Conservation (phyloP, 2,329 filamentous ascomycete species). For the Shiraia sp. region DNA sequence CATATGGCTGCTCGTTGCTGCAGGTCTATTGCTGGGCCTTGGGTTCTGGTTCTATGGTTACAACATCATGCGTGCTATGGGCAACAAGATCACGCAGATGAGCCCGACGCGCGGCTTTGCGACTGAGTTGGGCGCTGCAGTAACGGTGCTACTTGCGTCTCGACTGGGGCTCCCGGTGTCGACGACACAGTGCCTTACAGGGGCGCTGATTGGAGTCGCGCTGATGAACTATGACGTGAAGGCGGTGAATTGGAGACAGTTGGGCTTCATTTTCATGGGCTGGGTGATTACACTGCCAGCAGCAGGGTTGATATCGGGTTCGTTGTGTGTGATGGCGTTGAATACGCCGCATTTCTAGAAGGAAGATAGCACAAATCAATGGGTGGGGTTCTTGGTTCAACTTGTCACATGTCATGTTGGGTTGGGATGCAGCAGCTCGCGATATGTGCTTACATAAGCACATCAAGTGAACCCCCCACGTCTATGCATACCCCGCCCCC, state of each 20-base stretch:
- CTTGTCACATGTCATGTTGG: no score
- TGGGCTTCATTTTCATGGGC: conserved; percentile 47
- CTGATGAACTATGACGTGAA: conserved; percentile 38
- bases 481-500: no score
- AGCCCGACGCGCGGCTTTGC: conserved; percentile 58
- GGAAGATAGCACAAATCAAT: not conserved
- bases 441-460: no score
- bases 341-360: conserved; percentile 46
- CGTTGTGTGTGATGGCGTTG: conserved; percentile 48
- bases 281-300: conserved; percentile 50
- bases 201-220: conserved; percentile 27
- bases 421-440: no score
- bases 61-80: conserved; percentile 65
- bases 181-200: conserved; percentile 61
- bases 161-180: conserved; percentile 65
- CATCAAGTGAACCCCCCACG: no score
- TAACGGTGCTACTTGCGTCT: conserved; percentile 67
- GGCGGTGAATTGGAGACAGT: conserved; percentile 49
- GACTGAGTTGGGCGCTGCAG: conserved; percentile 50
- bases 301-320: conserved; percentile 46
- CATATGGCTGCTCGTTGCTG: conserved; percentile 63
- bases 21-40: conserved; percentile 57
- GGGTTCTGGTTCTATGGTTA: conserved; percentile 67
- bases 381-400: not conserved
- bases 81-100: conserved; percentile 65